These are phyloP conservation scores for Mycogone perniciosa DNA, from an alignment of 2,329 filamentous ascomycete species.

Conservation along the genomic window DNA sequence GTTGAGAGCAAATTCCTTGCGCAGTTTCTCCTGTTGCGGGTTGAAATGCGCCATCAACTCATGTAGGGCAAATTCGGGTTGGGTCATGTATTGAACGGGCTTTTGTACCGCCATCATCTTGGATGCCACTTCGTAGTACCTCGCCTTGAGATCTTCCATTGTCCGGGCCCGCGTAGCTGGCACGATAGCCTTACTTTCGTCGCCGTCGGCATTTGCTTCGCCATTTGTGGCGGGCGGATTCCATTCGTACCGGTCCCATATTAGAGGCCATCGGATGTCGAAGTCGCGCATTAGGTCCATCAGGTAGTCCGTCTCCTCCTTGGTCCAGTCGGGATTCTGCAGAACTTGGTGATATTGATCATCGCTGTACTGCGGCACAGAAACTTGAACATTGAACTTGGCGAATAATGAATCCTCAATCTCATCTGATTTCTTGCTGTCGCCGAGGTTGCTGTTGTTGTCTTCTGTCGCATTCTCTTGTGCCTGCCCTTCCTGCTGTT, in stretches of 20 bases:
- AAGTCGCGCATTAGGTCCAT: conserved; percentile 68
- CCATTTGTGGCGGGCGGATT: conserved; percentile 39
- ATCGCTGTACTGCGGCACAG: conserved; percentile 75
- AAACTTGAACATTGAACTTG: conserved; percentile 80
- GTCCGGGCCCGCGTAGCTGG: conserved; percentile 52
- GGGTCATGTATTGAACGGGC: conserved; percentile 79
- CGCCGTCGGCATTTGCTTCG: conserved; percentile 39
- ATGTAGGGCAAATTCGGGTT: conserved; percentile 73
- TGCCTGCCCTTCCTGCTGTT: neutral
- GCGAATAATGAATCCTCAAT: conserved; percentile 62
- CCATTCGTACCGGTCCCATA: conserved; percentile 90
- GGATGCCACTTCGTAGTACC: conserved; percentile 83
- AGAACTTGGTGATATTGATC: conserved; percentile 78
- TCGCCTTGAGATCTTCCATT: conserved; percentile 84
- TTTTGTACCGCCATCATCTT: conserved; percentile 76
- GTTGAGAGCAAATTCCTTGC: conserved; percentile 79
- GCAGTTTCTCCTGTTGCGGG: conserved; percentile 65
- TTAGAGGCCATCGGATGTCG: conserved; percentile 83
- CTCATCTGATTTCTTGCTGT: conserved; percentile 13
- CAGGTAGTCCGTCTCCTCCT: conserved; percentile 90
- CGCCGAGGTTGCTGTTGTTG: neutral
- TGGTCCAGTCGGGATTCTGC: conserved; percentile 73
- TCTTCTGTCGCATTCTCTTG: conserved; percentile 26
- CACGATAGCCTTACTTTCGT: conserved; percentile 48
- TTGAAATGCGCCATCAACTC: conserved; percentile 86